These are phyloP conservation scores for Russula virescens DNA, from an alignment of 768 basidiomycete species.

Conservation along the genomic window DNA sequence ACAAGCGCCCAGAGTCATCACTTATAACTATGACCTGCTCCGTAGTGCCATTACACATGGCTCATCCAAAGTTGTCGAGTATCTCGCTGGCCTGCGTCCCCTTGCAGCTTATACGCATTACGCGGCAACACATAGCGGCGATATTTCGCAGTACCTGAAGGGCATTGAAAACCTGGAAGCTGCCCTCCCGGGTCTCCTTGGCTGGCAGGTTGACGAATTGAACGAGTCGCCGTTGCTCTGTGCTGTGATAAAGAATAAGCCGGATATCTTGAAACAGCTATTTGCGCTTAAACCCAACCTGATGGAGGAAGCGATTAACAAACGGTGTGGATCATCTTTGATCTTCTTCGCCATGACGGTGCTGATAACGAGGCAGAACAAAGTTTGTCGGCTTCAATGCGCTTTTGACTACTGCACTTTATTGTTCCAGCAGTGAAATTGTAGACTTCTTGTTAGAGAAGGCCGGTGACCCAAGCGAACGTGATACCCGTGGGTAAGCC, in stretches of 20 bases:
- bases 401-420: slow-evolving; percentile 39
- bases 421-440: slow-evolving; percentile 29
- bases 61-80: slow-evolving; percentile 36
- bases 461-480: slow-evolving; percentile 40
- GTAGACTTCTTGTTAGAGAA: slow-evolving; percentile 48
- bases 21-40: slow-evolving; percentile 6
- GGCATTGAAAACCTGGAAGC: slow-evolving; percentile 37
- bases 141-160: slow-evolving; percentile 39
- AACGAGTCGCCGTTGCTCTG: slow-evolving; percentile 51
- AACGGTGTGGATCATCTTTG: slow-evolving; percentile 33
- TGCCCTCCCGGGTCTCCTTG: slow-evolving; percentile 44
- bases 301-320: slow-evolving; percentile 38
- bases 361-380: slow-evolving; percentile 32
- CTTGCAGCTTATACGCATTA: slow-evolving; percentile 48
- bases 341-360: not conserved
- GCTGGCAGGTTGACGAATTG: slow-evolving; percentile 42
- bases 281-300: slow-evolving; percentile 39
- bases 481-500: slow-evolving; percentile 42
- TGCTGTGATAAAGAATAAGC: slow-evolving; percentile 35
- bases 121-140: slow-evolving; percentile 38
- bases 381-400: slow-evolving; percentile 44
- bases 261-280: slow-evolving; percentile 42
- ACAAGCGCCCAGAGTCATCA: slow-evolving; percentile 22
- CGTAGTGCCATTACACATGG: not conserved
- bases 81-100: slow-evolving; percentile 43